phyloP scores from a whole-genome alignment of 441 rosid genomes.

The Biscutella laevigata region DNA sequence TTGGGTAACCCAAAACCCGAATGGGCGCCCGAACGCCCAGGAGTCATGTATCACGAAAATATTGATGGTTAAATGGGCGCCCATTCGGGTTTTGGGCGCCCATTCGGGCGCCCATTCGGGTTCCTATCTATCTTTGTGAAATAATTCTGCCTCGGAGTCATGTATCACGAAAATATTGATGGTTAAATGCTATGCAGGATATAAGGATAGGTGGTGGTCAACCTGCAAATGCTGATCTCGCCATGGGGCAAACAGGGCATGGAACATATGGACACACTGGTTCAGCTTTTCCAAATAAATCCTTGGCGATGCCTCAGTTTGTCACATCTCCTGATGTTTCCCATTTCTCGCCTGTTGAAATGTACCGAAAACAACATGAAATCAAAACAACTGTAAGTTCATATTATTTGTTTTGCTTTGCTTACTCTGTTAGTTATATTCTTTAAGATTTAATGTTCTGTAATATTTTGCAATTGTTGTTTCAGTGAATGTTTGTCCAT shows the following conservation, averaged over 20 bases:
- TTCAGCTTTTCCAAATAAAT: constrained; percentile 44
- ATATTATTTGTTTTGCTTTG: constrained; percentile 6
- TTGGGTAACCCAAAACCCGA: too few species aligned
- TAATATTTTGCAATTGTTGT: constrained; percentile 17
- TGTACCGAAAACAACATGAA: constrained; percentile 74
- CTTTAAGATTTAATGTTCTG: constrained; percentile 17
- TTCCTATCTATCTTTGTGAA: constrained; percentile 16
- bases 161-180: not conserved
- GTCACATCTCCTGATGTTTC: constrained; percentile 37
- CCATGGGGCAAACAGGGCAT: constrained; percentile 41
- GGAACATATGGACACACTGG: constrained; percentile 38
- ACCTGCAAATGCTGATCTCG: constrained; percentile 38
- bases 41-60: too few species aligned
- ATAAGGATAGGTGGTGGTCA: constrained; percentile 38
- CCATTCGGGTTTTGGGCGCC: too few species aligned
- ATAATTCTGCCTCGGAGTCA: not conserved
- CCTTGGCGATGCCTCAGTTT: constrained; percentile 38
- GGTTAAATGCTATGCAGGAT: constrained; percentile 37
- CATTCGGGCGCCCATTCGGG: too few species aligned
- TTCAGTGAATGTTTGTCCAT: constrained; percentile 23
- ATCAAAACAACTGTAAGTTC: constrained; percentile 67
- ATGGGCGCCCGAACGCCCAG: too few species aligned
- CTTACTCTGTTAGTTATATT: not conserved
- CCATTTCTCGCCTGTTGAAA: constrained; percentile 58
- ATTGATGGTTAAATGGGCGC: too few species aligned